phyloP scores from a whole-genome alignment of 73 alveolate genomes.

The Paramecium tetraurelia region DNA sequence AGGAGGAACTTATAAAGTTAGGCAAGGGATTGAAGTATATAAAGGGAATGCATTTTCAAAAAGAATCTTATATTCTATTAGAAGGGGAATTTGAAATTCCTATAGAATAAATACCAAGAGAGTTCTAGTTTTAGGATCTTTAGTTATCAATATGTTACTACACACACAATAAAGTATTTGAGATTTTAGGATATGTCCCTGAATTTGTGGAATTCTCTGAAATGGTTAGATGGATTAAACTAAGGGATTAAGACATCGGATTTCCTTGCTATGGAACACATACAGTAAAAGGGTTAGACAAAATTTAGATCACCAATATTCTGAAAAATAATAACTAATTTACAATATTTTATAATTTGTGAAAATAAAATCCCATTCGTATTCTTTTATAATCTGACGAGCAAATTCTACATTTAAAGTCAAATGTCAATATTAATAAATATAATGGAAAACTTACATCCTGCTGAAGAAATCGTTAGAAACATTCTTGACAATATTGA shows the following conservation, averaged over 20 bases:
- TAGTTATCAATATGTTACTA: background rate
- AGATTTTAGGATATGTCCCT: conserved; percentile 9
- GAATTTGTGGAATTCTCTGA: conserved; percentile 3
- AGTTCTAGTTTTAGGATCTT: background rate
- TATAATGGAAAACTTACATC: background rate
- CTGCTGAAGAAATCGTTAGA: background rate
- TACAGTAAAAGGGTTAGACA: background rate
- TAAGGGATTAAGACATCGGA: background rate
- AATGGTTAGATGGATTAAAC: background rate
- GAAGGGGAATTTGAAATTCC: background rate
- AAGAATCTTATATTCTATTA: background rate
- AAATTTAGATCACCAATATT: background rate
- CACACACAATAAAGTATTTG: background rate
- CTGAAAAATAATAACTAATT: background rate
- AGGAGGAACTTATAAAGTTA: background rate
- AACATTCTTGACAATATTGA: background rate
- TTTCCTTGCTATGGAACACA: conserved; percentile 1
- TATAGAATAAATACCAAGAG: background rate
- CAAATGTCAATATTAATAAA: background rate
- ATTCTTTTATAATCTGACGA: background rate
- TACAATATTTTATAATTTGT: background rate
- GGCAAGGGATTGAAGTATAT: background rate
- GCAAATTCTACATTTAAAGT: background rate
- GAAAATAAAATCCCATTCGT: background rate
- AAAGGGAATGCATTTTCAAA: background rate